These are phyloP conservation scores for Fusarium buharicum DNA, from an alignment of 2,329 filamentous ascomycete genomes.

Conservation along the genomic window DNA sequence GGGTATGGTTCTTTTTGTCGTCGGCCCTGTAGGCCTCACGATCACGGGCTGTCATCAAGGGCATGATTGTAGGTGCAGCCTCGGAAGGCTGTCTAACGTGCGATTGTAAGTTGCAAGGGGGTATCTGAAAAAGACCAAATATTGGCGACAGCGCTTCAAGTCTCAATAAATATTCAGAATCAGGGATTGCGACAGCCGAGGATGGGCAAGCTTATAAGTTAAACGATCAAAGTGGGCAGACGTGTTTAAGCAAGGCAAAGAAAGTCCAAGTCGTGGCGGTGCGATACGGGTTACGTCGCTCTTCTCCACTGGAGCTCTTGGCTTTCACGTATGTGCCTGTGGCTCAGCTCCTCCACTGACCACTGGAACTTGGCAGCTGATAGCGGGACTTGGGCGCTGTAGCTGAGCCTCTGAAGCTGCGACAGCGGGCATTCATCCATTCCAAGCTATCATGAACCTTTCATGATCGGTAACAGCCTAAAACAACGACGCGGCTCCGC, in stretches of 20 bases:
- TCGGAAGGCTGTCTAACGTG: conserved; percentile 42
- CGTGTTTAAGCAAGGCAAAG: conserved; percentile 36
- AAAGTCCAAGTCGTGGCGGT: conserved; percentile 39
- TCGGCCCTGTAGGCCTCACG: conserved; percentile 55
- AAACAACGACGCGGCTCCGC: conserved; percentile 25
- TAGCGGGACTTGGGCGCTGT: conserved; percentile 28
- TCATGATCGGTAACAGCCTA: conserved; percentile 32
- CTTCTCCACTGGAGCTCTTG: conserved; percentile 38
- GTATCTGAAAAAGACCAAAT: not conserved
- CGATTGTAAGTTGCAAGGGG: not conserved
- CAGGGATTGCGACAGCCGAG: conserved; percentile 17
- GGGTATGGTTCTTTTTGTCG: conserved; percentile 48
- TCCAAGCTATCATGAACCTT: conserved; percentile 19
- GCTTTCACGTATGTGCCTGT: conserved; percentile 37
- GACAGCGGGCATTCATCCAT: not conserved
- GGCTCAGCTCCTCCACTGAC: conserved; percentile 32
- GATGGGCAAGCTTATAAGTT: conserved; percentile 39
- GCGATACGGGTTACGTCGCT: conserved; percentile 43
- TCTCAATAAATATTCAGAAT: conserved; percentile 5
- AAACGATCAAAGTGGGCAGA: conserved; percentile 35
- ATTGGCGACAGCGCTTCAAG: not conserved
- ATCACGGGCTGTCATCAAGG: conserved; percentile 50
- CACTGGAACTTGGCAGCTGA: conserved; percentile 13
- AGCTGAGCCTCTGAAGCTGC: conserved; percentile 29
- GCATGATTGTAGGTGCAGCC: conserved; percentile 49